Conservation (phyloP, 2,329 filamentous ascomycete species). For the Fusarium beomiforme region DNA sequence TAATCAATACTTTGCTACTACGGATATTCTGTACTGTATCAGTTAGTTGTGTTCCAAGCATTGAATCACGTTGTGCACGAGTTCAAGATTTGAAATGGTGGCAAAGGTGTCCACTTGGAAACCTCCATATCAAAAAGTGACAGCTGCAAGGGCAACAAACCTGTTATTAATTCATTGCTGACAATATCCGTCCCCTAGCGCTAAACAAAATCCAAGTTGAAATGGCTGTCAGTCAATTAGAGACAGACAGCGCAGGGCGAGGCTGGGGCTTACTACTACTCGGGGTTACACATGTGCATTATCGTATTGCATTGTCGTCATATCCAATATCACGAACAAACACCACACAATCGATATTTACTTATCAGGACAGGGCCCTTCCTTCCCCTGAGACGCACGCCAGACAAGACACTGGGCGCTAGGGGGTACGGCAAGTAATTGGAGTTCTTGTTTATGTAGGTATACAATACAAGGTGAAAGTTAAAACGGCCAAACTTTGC, state of each 20-base stretch:
- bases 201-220: neutral
- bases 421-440: neutral
- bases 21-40: neutral
- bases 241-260: neutral
- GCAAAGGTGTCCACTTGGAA: neutral
- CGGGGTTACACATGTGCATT: constrained; percentile 1
- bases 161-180: constrained; percentile 3
- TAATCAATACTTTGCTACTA: no score
- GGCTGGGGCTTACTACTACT: constrained; percentile 13
- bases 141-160: neutral
- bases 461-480: neutral
- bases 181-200: neutral
- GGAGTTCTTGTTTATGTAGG: neutral
- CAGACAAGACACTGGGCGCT: constrained; percentile 7
- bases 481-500: neutral
- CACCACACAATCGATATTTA: constrained; percentile 28
- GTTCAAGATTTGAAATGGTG: neutral
- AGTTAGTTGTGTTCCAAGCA: neutral
- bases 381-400: constrained; percentile 11
- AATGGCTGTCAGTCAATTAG: neutral
- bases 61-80: neutral
- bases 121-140: neutral
- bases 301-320: constrained; percentile 12
- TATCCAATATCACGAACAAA: neutral
- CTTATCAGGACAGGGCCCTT: constrained; percentile 9